Evolutionary conservation across 768 basidiomycete genomes (phyloP), one percentile per base, ranked within the genome.

Genomic region (Chalciporus chontae): DNA sequence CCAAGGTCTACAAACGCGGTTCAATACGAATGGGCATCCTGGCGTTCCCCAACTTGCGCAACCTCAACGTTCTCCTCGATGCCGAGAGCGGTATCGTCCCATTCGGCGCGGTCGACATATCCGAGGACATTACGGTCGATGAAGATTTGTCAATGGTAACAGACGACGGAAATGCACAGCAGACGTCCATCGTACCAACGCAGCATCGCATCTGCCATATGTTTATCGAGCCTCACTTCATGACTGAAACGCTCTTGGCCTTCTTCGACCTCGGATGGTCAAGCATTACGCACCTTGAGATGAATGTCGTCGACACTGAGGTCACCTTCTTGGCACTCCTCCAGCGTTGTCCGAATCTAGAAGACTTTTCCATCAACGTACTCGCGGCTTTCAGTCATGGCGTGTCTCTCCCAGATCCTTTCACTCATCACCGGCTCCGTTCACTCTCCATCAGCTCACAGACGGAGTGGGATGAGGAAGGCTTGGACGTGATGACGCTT

Each of bases 11-110:
- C 8, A 52, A 47, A 4, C 39, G 40, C 4, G 50, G 39, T 10
- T 29, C n/a, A 15, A 31, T 61, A 9, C 15, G n/a, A 36, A 36
- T 62, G 3, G 41, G 52, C 21, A 29, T 40, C 4, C 48, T 62
- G 15, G 58, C 52, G 3, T 18, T 62, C n/a, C 61, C 62, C 1
- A 18, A 29, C 11, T 41, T 62, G 27, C 36, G 32, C 6, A 26
- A 38, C 10, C 46, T 62, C 39, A 40, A 45, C 18, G 39, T 57
- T 19, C 21, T 15, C 18, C 38, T 52, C 47, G 24, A 58, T 17
- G 58, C 14, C 15, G 34, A 36, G 2, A 4, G 4, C 34, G 34
- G 15, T 5, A n/a, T 36, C 5, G 14, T n/a, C 15, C 34, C 34
- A 36, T 36, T 36, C 7, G n/a, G 4, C 34, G 34, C 34, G 34